Evolutionary conservation across 495 filamentous ascomycete genomes (phyloP).

Genomic region (Tirmania nivea): DNA sequence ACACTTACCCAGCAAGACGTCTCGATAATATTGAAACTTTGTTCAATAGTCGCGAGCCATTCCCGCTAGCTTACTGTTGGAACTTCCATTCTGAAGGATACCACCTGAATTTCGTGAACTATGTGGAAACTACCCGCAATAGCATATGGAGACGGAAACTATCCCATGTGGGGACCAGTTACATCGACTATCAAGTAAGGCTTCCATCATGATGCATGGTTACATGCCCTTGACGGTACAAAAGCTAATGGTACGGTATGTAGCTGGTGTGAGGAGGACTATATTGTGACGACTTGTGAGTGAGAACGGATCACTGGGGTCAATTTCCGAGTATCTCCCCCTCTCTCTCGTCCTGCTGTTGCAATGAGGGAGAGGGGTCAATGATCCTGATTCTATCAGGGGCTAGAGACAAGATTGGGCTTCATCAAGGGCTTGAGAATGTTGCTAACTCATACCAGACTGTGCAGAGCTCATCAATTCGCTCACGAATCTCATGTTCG

Average conservation of each 20-base stretch:
- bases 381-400: no score
- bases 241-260: neutral
- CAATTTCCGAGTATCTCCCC: neutral
- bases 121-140: constrained; percentile 19
- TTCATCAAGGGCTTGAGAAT: no score
- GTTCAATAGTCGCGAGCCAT: no score
- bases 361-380: neutral
- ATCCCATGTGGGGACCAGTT: constrained; percentile 11
- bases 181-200: constrained; percentile 16
- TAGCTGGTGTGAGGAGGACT: constrained; percentile 20
- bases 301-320: neutral
- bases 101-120: constrained; percentile 19
- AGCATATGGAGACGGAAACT: constrained; percentile 8
- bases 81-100: constrained; percentile 19
- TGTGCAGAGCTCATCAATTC: constrained; percentile 48
- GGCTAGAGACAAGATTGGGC: no score
- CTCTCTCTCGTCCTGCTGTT: neutral
- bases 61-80: no score
- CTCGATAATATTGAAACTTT: no score
- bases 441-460: constrained; percentile 11
- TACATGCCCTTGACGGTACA: no score
- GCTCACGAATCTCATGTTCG: constrained; percentile 60
- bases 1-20: no score
- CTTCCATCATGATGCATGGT: no score
- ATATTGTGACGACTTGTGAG: constrained; percentile 15